A percentile compares a stretch with the other conserved stretches of the same genome.
Conservation (phyloP, 345 rosid species). For the Aquilaria yunnanensis region DNA sequence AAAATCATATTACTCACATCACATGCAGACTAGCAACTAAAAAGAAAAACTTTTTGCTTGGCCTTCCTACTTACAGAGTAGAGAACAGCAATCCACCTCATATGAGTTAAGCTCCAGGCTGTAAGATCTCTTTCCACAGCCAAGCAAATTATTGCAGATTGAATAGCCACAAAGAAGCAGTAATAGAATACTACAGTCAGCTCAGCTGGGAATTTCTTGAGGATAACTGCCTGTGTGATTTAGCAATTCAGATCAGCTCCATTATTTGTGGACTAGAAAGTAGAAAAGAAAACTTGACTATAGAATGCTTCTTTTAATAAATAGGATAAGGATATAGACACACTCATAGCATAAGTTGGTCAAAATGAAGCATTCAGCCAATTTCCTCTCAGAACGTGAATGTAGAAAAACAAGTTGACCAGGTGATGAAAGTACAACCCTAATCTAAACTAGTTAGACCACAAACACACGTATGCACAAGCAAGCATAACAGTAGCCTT, state of each 20-base stretch:
- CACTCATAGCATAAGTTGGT: background rate
- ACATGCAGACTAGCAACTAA: background rate
- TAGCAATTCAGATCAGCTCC: slow-evolving; percentile 1
- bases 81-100: slow-evolving; percentile 26
- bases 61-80: slow-evolving; percentile 31
- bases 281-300: too few relatives aligned
- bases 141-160: slow-evolving; percentile 35
- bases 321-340: too few relatives aligned
- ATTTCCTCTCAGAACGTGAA: too few relatives aligned
- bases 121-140: slow-evolving; percentile 24
- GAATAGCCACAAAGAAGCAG: slow-evolving; percentile 46
- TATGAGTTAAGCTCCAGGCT: slow-evolving; percentile 36
- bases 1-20: background rate
- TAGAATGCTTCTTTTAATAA: background rate
- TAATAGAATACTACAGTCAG: slow-evolving; percentile 33
- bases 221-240: slow-evolving; percentile 22
- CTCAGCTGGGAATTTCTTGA: slow-evolving; percentile 38
- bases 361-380: too few relatives aligned
- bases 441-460: background rate
- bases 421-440: too few relatives aligned
- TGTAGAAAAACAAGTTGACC: too few relatives aligned
- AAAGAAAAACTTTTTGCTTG: background rate
- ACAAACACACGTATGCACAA: background rate
- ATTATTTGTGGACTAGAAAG: too few relatives aligned
- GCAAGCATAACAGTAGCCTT: too few relatives aligned